These are phyloP conservation scores for Plasmopara halstedii DNA, from an alignment of 352 stramenopile genomes.

Conservation along the genomic window DNA sequence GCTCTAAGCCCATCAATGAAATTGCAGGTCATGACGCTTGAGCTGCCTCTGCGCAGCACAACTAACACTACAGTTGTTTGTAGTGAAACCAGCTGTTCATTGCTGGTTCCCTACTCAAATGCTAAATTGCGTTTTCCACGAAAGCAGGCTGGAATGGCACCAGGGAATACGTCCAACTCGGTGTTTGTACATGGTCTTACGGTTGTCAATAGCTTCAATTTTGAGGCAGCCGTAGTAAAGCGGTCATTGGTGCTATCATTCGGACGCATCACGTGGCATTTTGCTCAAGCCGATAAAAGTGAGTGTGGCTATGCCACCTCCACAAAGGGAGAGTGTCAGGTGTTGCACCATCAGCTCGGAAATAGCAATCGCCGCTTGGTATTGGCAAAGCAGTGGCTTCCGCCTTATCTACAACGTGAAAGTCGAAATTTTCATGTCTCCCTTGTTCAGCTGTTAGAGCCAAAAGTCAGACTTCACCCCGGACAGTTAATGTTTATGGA, in stretches of 20 bases:
- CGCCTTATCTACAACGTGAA: slow-evolving; percentile 11
- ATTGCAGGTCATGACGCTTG: slow-evolving; percentile 21
- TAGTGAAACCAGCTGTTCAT: slow-evolving; percentile 16
- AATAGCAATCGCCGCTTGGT: slow-evolving; percentile 24
- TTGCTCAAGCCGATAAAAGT: slow-evolving; percentile 12
- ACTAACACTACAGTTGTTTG: slow-evolving; percentile 17
- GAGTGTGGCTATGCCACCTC: slow-evolving; percentile 11
- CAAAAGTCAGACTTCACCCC: slow-evolving; percentile 10
- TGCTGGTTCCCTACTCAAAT: slow-evolving; percentile 10
- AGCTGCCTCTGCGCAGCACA: slow-evolving; percentile 11
- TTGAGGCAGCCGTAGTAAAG: background rate
- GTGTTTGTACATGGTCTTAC: slow-evolving; percentile 38
- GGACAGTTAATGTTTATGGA: slow-evolving; percentile 15
- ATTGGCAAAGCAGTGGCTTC: slow-evolving; percentile 15
- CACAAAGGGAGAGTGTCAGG: slow-evolving; percentile 14
- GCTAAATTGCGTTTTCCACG: slow-evolving; percentile 7
- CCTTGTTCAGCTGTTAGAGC: slow-evolving; percentile 36
- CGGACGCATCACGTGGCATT: slow-evolving; percentile 33
- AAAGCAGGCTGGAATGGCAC: slow-evolving; percentile 26
- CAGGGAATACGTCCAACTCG: slow-evolving; percentile 5
- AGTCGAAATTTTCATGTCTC: slow-evolving; percentile 8
- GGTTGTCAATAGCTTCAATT: slow-evolving; percentile 8
- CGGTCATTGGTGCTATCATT: slow-evolving; percentile 27
- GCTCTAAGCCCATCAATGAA: slow-evolving; percentile 21
- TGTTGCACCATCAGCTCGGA: slow-evolving; percentile 25